Conservation (phyloP, 768 basidiomycete species). For the Pisolithus orientalis region DNA sequence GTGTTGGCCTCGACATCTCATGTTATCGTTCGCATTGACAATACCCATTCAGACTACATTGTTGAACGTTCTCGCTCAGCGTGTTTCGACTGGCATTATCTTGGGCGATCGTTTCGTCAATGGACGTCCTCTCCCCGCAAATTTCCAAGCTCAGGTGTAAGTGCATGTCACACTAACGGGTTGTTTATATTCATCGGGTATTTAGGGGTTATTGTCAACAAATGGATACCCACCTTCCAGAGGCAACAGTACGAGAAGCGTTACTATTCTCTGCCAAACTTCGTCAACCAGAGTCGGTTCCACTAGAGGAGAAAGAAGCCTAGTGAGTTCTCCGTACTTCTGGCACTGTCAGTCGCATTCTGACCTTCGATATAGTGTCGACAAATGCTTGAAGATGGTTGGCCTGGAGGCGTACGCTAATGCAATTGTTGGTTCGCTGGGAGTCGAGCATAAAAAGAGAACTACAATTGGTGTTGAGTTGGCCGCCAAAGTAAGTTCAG, state of each 20-base stretch:
- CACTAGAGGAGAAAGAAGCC: conserved; percentile 65
- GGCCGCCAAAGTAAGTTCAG: conserved; percentile 39
- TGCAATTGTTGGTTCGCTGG: conserved; percentile 54
- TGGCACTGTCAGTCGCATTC: not conserved
- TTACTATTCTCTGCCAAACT: conserved; percentile 73
- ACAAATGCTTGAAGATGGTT: conserved; percentile 58
- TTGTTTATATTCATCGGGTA: not conserved
- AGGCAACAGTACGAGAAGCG: conserved; percentile 76
- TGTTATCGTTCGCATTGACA: not conserved
- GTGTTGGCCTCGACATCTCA: not conserved
- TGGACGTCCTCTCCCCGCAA: conserved; percentile 42
- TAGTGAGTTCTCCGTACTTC: conserved; percentile 46
- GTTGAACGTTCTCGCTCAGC: conserved; percentile 51
- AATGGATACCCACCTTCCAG: conserved; percentile 71
- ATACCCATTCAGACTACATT: conserved; percentile 42
- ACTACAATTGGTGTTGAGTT: conserved; percentile 58
- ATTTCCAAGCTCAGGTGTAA: conserved; percentile 60
- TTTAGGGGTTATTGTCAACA: conserved; percentile 77
- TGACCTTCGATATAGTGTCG: conserved; percentile 31
- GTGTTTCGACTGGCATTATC: conserved; percentile 41
- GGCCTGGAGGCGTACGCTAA: conserved; percentile 57
- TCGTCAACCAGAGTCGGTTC: conserved; percentile 63
- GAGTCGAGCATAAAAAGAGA: conserved; percentile 46
- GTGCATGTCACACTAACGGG: conserved; percentile 2
- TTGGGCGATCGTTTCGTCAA: conserved; percentile 51